Percentiles rank a stretch among this genome's conserved stretches.
Conservation (phyloP, 768 basidiomycete species). For the Boletus bicolor region DNA sequence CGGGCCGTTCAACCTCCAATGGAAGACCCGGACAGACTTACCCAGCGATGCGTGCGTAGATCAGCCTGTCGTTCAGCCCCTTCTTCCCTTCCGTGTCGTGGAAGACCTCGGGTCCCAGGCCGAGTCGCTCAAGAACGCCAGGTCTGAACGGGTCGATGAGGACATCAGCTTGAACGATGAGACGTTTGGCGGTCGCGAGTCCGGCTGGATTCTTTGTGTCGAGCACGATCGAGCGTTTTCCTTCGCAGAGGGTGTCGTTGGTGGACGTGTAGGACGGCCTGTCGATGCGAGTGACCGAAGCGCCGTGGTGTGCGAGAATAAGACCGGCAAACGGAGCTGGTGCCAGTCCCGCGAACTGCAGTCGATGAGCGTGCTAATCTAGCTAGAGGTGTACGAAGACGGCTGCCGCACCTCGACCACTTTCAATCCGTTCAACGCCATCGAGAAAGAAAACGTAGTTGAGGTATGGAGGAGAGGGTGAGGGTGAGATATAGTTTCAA, state of each 20-base stretch:
- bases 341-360: conserved; percentile 76
- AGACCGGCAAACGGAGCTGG: conserved; percentile 80
- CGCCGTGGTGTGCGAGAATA: conserved; percentile 76
- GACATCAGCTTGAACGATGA: conserved; percentile 69
- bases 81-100: conserved; percentile 42
- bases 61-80: conserved; percentile 59
- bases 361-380: not conserved
- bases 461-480: not conserved
- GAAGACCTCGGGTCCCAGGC: conserved; percentile 74
- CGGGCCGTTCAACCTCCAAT: not conserved
- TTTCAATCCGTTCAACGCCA: conserved; percentile 50
- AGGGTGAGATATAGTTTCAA: not conserved
- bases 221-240: conserved; percentile 73
- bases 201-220: conserved; percentile 64
- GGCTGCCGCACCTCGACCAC: conserved; percentile 43
- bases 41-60: conserved; percentile 78
- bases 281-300: conserved; percentile 74
- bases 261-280: conserved; percentile 41
- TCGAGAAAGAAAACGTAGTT: conserved; percentile 12
- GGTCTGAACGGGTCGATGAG: conserved; percentile 83
- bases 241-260: conserved; percentile 57
- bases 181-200: conserved; percentile 47
- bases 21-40: conserved; percentile 34
- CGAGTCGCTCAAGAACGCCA: conserved; percentile 75
- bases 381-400: not conserved